phyloP scores from a whole-genome alignment of 2,329 filamentous ascomycete genomes.

The Diaporthe eres region DNA sequence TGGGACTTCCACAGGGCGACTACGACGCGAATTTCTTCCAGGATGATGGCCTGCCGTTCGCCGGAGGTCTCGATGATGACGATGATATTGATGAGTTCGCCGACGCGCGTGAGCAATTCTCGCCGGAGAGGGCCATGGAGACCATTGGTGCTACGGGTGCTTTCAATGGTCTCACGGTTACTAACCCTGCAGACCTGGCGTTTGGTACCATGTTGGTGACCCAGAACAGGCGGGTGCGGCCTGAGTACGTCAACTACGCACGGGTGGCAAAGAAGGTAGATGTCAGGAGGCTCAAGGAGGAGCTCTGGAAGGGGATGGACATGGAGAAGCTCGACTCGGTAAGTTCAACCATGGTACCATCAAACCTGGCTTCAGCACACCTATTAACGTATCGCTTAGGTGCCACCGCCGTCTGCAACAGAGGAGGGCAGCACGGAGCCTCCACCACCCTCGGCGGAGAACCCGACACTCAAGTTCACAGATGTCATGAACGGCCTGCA shows the following conservation, averaged over 20 bases:
- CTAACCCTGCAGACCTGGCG: conserved; percentile 59
- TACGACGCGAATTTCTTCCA: conserved; percentile 99
- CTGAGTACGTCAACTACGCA: conserved; percentile 80
- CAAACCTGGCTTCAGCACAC: background rate
- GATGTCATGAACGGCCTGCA: conserved; percentile 92
- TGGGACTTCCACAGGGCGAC: conserved; percentile 75
- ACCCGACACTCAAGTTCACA: conserved; percentile 83
- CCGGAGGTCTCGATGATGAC: conserved; percentile 78
- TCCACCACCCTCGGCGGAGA: conserved; percentile 52
- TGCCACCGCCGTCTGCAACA: conserved; percentile 54
- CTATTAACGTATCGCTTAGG: conserved; percentile 32
- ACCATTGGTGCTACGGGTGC: conserved; percentile 60
- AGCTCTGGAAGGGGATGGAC: conserved; percentile 77
- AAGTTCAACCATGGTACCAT: conserved; percentile 47
- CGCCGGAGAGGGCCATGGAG: conserved; percentile 70
- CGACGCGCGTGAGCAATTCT: conserved; percentile 85
- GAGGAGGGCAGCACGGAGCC: conserved; percentile 49
- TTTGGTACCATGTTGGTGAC: conserved; percentile 79
- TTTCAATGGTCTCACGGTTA: conserved; percentile 61
- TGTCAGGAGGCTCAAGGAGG: conserved; percentile 77
- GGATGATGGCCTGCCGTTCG: conserved; percentile 82
- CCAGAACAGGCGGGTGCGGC: conserved; percentile 72
- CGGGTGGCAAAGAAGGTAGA: conserved; percentile 80
- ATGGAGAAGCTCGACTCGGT: conserved; percentile 66
- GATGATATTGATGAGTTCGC: conserved; percentile 78